Evolutionary conservation across 2,329 filamentous ascomycete species (phyloP).

Genomic region (Pezicula rhizophila): DNA sequence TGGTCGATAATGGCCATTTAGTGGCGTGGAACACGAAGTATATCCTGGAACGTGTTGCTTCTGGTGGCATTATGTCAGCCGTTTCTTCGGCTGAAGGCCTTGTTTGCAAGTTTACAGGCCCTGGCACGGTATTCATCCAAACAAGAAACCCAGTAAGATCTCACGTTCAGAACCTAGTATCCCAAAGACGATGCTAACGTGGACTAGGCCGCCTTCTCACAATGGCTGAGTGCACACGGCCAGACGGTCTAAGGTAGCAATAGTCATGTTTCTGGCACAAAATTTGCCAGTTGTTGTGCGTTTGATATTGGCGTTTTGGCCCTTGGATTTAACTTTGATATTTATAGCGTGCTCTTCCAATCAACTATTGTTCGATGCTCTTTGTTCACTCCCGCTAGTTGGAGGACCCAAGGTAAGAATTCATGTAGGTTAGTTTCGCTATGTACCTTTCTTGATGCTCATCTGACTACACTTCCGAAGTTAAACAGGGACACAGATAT

Average conservation of each 20-base stretch:
- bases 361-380: too few species aligned
- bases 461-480: too few species aligned
- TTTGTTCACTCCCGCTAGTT: too few species aligned
- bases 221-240: constrained; percentile 24
- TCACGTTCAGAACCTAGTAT: neutral
- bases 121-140: constrained; percentile 87
- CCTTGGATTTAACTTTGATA: too few species aligned
- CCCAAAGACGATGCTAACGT: neutral
- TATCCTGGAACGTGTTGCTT: constrained; percentile 80
- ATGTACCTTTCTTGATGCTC: too few species aligned
- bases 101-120: constrained; percentile 89
- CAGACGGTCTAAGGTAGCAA: constrained; percentile 10
- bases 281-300: too few species aligned
- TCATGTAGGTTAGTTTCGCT: too few species aligned
- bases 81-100: constrained; percentile 78
- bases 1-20: constrained; percentile 87
- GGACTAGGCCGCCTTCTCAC: constrained; percentile 20
- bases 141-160: constrained; percentile 71
- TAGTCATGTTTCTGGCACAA: too few species aligned
- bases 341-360: too few species aligned
- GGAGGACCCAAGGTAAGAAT: too few species aligned
- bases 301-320: too few species aligned
- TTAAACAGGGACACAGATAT: too few species aligned
- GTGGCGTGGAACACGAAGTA: constrained; percentile 98
- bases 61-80: constrained; percentile 87